phyloP scores from a whole-genome alignment of 2,329 filamentous ascomycete species.

The Beauveria sp. region DNA sequence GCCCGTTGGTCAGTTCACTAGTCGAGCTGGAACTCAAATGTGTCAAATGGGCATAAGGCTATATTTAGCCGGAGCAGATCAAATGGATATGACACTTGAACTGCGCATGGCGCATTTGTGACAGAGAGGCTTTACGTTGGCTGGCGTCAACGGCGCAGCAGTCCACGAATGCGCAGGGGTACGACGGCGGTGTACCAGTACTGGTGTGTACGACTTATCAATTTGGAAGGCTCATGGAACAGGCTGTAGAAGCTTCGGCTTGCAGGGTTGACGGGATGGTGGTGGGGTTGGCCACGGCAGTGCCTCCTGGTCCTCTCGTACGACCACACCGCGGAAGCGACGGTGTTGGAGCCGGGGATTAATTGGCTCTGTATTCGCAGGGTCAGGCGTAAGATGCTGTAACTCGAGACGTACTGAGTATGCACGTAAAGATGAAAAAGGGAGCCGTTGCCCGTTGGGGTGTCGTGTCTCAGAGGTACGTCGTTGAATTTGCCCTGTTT shows the following conservation, averaged over 20 bases:
- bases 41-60: not conserved
- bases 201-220: not conserved
- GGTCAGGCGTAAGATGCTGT: slow-evolving; percentile 7
- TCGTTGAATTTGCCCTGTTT: slow-evolving; percentile 5
- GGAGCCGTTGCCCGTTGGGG: not conserved
- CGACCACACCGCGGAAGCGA: not conserved
- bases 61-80: not conserved
- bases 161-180: not conserved
- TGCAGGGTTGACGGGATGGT: slow-evolving; percentile 1
- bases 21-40: not conserved
- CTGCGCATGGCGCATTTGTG: not conserved
- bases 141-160: not conserved
- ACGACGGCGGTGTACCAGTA: not conserved
- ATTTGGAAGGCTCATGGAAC: slow-evolving; percentile 6
- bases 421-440: not conserved
- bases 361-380: not conserved
- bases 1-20: not conserved
- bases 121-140: not conserved
- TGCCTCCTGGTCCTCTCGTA: not conserved
- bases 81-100: not conserved
- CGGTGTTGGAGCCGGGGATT: slow-evolving; percentile 1
- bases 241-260: slow-evolving; percentile 2
- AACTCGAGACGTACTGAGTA: not conserved
- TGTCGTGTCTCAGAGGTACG: slow-evolving; percentile 2
- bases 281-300: not conserved